phyloP scores from a whole-genome alignment of 225 moss, liverwort and hornwort genomes.

The Polytrichum commune region DNA sequence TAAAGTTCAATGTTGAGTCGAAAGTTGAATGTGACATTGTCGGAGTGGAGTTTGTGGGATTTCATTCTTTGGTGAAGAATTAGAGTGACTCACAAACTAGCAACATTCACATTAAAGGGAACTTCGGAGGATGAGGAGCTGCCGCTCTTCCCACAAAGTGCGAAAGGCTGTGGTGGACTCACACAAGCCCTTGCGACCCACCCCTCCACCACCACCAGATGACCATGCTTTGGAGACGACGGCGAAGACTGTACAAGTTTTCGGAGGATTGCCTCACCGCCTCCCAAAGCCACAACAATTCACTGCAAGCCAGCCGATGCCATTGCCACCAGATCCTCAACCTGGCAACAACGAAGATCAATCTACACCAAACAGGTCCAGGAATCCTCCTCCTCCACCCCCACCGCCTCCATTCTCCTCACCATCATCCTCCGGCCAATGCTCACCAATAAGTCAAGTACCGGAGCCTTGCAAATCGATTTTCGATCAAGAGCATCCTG shows the following conservation, averaged over 20 bases:
- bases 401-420: constrained; percentile 29
- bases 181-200: constrained; percentile 14
- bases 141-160: constrained; percentile 26
- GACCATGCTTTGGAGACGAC: constrained; percentile 1
- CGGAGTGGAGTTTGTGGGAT: too few relatives aligned
- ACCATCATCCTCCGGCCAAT: constrained; percentile 22
- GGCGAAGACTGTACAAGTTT: constrained; percentile 8
- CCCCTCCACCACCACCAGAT: neutral
- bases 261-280: constrained; percentile 40
- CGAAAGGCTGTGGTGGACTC: constrained; percentile 33
- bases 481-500: constrained; percentile 26
- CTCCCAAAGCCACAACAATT: constrained; percentile 25
- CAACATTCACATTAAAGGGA: neutral
- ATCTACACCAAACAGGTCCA: too few relatives aligned
- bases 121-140: constrained; percentile 30
- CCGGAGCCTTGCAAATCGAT: constrained; percentile 6
- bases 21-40: too few relatives aligned
- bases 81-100: neutral
- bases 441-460: constrained; percentile 10
- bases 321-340: neutral
- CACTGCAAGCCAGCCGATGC: neutral
- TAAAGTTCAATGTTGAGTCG: too few relatives aligned
- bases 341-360: too few relatives aligned
- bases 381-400: constrained; percentile 4
- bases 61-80: too few relatives aligned